Evolutionary conservation across 495 filamentous ascomycete species (phyloP), one percentile per base, ranked within the genome.

Genomic region (Penicillium mononematosum): DNA sequence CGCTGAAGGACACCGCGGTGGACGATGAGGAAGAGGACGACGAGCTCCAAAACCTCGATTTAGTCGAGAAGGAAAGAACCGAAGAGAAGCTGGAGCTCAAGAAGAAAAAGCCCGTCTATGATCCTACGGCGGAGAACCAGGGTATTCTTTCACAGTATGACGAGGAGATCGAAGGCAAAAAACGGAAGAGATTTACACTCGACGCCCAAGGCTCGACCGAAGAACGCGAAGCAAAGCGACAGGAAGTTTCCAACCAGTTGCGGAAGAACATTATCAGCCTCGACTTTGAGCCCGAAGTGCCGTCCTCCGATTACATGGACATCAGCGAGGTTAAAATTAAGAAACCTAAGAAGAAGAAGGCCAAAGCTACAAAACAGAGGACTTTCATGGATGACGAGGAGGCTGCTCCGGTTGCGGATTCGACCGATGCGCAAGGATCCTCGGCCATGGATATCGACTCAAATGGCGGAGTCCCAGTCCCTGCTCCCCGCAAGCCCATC

Each of bases 311-410:
- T 72, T 98, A 97, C 69, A 79, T 92, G 66, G 92, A 96, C 57
- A 70, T 87, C 39, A 88, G 87, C 20, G 88, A 93, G 61, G 76
- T 96, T 62, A 97, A 95, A 70, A 81, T 96, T 56, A 89, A 87
- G 73, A 97, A 97, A 72, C 87, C 91, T 3, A 97, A 95, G 71
- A 97, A 93, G 78, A 94, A 90, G 75, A 96, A 94, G 75, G 76
- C 82, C 8, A 91, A 90, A 63, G 79, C 86, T 41, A 91, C 88
- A 11, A 80, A 88, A 51, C 84, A 87, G 64, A 84, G 83, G 48
- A 77, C 79, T 5, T 71, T 70, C 11, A 88, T 94, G 53, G 89
- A 91, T 39, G 91, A 96, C 20, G 89, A 92, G 41, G 86, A 88
- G 41, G 76, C 86, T n/a, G 81, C 89, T 53, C 76, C 83, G 0